A percentile compares a stretch with the other conserved stretches of the same genome.
Conservation (phyloP, 495 filamentous ascomycete genomes). For the Talaromyces thailandensis region DNA sequence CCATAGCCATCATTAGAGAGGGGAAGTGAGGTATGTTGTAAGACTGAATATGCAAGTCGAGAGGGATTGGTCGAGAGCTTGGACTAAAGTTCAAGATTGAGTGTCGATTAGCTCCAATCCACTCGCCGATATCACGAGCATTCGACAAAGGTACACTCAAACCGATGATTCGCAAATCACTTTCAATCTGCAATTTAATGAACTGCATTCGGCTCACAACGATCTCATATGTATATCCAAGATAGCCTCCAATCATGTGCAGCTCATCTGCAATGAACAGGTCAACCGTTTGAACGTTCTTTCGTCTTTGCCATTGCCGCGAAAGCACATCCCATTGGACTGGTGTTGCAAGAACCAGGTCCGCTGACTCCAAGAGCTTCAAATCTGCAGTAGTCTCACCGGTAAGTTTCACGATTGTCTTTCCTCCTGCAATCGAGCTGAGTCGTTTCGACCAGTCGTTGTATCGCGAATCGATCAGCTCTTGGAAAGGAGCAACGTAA, state of each 20-base stretch:
- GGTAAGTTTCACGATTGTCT: constrained; percentile 87
- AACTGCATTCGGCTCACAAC: constrained; percentile 97
- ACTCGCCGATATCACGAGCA: constrained; percentile 86
- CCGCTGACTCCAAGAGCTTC: constrained; percentile 77
- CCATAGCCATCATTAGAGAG: constrained; percentile 96
- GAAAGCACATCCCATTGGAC: constrained; percentile 94
- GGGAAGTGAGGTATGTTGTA: constrained; percentile 96
- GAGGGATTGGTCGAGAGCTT: constrained; percentile 71
- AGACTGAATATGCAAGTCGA: constrained; percentile 93
- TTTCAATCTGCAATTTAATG: constrained; percentile 80
- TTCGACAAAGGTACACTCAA: constrained; percentile 90
- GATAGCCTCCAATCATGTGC: constrained; percentile 86
- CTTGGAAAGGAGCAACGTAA: constrained; percentile 94
- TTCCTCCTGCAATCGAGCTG: constrained; percentile 64
- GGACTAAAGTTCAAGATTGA: constrained; percentile 98
- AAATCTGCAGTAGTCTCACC: constrained; percentile 90
- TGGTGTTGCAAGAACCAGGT: constrained; percentile 89
- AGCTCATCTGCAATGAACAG: constrained; percentile 95
- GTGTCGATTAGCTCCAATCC: constrained; percentile 98
- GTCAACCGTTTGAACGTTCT: constrained; percentile 85
- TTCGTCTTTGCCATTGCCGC: constrained; percentile 88
- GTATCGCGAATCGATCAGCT: constrained; percentile 71
- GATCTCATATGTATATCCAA: constrained; percentile 88
- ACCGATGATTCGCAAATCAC: constrained; percentile 77
- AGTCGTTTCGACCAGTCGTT: constrained; percentile 81